These are phyloP conservation scores for Cicer bijugum DNA, from an alignment of 306 rosid species.

Conservation along the genomic window DNA sequence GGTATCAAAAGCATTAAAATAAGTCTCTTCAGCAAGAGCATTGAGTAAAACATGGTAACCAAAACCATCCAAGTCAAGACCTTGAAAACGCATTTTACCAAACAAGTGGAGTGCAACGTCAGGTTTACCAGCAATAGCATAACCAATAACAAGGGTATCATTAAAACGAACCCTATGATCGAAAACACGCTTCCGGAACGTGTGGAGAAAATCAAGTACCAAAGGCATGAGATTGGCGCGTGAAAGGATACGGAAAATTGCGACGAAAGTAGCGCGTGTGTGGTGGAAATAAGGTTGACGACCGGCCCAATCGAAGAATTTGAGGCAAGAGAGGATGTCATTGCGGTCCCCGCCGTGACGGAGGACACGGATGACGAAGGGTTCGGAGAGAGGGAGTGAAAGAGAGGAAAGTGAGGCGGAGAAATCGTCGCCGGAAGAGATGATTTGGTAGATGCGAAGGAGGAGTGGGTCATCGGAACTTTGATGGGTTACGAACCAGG, in stretches of 20 bases:
- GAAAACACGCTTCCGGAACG: slow-evolving; percentile 28
- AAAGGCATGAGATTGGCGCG: slow-evolving; percentile 56
- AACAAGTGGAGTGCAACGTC: slow-evolving; percentile 66
- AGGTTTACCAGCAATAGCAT: slow-evolving; percentile 75
- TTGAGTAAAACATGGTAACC: slow-evolving; percentile 67
- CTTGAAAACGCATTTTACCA: slow-evolving; percentile 74
- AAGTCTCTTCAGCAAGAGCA: slow-evolving; percentile 59
- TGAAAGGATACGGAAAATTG: slow-evolving; percentile 66
- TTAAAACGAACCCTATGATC: slow-evolving; percentile 49
- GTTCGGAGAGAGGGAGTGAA: slow-evolving; percentile 54
- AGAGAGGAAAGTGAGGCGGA: slow-evolving; percentile 55
- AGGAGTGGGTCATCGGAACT: slow-evolving; percentile 40
- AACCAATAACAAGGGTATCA: slow-evolving; percentile 73
- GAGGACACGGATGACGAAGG: slow-evolving; percentile 67
- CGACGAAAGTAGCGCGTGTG: slow-evolving; percentile 65
- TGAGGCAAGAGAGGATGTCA: slow-evolving; percentile 69
- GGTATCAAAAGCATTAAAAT: slow-evolving; percentile 52
- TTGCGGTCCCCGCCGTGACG: slow-evolving; percentile 38
- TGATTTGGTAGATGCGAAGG: slow-evolving; percentile 58
- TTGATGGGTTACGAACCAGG: slow-evolving; percentile 58
- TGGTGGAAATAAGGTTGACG: slow-evolving; percentile 62
- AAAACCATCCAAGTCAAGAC: slow-evolving; percentile 63
- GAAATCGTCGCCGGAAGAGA: slow-evolving; percentile 41
- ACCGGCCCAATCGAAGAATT: slow-evolving; percentile 95
- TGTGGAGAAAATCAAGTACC: slow-evolving; percentile 57